Evolutionary conservation across 176 grass and related monocot species (phyloP).

Genomic region (Aechmea fasciata): DNA sequence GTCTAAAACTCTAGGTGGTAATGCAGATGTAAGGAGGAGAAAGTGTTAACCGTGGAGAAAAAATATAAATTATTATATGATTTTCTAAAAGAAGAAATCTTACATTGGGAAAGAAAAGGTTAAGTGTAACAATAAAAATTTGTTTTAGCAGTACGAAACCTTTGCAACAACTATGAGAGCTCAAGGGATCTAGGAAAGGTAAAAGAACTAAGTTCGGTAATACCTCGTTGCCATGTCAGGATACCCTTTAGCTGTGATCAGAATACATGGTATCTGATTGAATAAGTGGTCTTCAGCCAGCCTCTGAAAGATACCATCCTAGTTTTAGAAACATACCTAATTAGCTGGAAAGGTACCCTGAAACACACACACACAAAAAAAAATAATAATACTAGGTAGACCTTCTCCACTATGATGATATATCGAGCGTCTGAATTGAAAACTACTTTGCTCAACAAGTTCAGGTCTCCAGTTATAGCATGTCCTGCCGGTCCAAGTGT

Average conservation of each 20-base stretch:
- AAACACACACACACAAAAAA: not conserved
- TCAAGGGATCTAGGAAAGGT: not conserved
- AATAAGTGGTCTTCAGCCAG: conserved; percentile 82
- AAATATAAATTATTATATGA: conserved; percentile 1
- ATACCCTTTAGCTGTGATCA: conserved; percentile 95
- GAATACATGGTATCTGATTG: conserved; percentile 67
- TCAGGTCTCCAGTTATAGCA: conserved; percentile 69
- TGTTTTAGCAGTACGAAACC: not conserved
- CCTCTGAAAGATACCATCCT: conserved; percentile 98
- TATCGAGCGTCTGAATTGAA: conserved; percentile 69
- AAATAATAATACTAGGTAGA: conserved; percentile 13
- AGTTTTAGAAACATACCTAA: conserved; percentile 12
- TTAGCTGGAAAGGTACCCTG: not conserved
- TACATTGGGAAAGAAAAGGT: too few relatives aligned
- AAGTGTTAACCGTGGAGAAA: not conserved
- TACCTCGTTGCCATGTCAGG: conserved; percentile 96
- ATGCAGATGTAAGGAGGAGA: not conserved
- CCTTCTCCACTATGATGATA: conserved; percentile 86
- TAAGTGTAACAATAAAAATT: too few relatives aligned
- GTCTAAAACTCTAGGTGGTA: too few relatives aligned
- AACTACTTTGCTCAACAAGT: conserved; percentile 47
- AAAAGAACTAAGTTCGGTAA: not conserved
- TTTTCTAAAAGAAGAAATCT: too few relatives aligned
- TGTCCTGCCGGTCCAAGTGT: conserved; percentile 68
- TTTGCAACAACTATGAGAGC: not conserved